Evolutionary conservation across 495 filamentous ascomycete genomes (phyloP), one percentile per base, ranked within the genome.

Genomic region (Daldinia bambusicola): DNA sequence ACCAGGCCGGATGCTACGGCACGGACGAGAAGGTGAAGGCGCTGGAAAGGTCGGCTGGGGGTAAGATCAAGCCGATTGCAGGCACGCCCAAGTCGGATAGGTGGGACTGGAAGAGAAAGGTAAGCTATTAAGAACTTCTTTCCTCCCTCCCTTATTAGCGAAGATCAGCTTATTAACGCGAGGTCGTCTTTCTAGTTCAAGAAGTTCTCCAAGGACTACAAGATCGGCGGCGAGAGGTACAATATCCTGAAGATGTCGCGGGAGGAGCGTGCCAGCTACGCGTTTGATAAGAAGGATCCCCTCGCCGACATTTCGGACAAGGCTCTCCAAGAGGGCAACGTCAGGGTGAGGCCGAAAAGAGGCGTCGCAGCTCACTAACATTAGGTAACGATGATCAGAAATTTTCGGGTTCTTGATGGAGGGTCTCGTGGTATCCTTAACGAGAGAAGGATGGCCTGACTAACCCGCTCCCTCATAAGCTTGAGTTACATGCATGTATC

Each of bases 91-190:
- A 59, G 40, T 20, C 51, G 2, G 70, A 73, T n/a, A 66, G 61
- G 41, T 69, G 65, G 65, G 70, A 68, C 7, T 73, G 66, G 70
- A 73, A 61, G 57, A 65, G 53, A 51, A 66, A 73, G 52, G 70
- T 69, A 48, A 53, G 60, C 38, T 32, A 22, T 4, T 26, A 26
- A 26, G 1, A 3, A 26, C 26, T 13, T 0, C 22, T 3, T 22
- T 38, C 48, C 51, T 14, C 9, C 8, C 13, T n/a, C 4, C 8
- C 38, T 36, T 6, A 36, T 36, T 36, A 36, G 6, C 9, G 9
- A 4, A 10, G 30, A 8, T 31, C 10, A 0, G 0, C 41, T 62
- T 34, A 16, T 51, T 57, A 14, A 73, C 57, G 14, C 51, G 51
- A 12, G 36, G 9, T 36, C 41, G 48, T 51, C 30, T 43, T 43